Percentiles rank a stretch among this genome's conserved stretches.
These are phyloP conservation scores for Rhododendron vialii DNA, from an alignment of 148 eudicot species.

Conservation along the genomic window DNA sequence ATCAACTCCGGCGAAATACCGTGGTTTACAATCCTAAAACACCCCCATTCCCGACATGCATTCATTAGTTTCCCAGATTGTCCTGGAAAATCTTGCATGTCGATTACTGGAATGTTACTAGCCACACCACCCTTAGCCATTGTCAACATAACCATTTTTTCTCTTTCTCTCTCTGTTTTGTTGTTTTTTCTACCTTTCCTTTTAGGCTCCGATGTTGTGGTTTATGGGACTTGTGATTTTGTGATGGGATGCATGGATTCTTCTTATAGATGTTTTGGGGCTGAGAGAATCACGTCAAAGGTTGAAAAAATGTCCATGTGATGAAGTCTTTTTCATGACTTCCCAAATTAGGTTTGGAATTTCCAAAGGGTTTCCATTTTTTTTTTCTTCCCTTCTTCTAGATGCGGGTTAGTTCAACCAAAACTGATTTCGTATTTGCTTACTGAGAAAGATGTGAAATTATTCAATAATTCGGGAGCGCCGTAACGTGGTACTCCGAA, in stretches of 20 bases:
- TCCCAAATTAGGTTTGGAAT: no score
- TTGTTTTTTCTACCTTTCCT: background rate
- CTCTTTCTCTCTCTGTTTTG: background rate
- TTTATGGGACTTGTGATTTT: background rate
- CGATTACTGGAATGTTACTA: constrained; percentile 1
- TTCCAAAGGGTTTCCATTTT: background rate
- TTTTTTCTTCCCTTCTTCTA: background rate
- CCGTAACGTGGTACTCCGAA: no score
- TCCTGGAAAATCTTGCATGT: constrained; percentile 2
- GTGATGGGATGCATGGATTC: background rate
- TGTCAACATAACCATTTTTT: background rate
- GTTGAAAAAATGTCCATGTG: background rate
- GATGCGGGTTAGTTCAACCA: background rate
- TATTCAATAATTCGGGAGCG: no score
- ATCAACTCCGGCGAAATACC: constrained; percentile 5
- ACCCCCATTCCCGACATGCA: constrained; percentile 25
- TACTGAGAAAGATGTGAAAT: background rate
- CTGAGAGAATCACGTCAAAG: background rate
- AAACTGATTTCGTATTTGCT: background rate
- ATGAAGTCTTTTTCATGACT: background rate
- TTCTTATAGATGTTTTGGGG: background rate
- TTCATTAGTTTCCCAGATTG: constrained; percentile 9
- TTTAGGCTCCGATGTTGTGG: background rate
- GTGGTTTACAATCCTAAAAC: constrained; percentile 27
- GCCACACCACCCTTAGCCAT: background rate